phyloP scores from a whole-genome alignment of 2,329 filamentous ascomycete genomes.

The Stachybotrys chlorohalonatus region DNA sequence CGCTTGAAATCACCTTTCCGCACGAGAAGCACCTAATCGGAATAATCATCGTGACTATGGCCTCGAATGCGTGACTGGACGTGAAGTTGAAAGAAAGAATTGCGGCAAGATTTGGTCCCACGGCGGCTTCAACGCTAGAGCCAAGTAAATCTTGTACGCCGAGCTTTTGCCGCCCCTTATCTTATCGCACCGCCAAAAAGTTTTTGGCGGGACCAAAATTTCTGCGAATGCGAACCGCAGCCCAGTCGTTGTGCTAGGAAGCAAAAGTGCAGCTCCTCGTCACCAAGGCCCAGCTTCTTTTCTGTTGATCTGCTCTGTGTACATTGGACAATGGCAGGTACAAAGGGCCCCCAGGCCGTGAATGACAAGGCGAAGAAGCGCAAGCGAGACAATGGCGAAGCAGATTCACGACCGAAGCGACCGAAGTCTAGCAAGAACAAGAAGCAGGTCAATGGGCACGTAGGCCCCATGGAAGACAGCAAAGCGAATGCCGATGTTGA shows the following conservation, averaged over 20 bases:
- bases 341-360: conserved; percentile 19
- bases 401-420: conserved; percentile 30
- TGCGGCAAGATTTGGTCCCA: background rate
- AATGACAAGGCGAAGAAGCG: conserved; percentile 34
- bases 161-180: conserved; percentile 26
- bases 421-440: conserved; percentile 23
- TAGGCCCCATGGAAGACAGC: background rate
- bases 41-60: conserved; percentile 77
- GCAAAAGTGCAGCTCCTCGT: background rate
- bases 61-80: conserved; percentile 2
- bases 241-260: background rate
- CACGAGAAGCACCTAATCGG: conserved; percentile 98
- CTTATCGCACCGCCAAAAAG: conserved; percentile 30
- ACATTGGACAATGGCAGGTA: conserved; percentile 22
- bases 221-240: conserved; percentile 15
- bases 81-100: background rate
- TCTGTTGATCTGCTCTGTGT: background rate
- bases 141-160: conserved; percentile 17
- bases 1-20: conserved; percentile 67
- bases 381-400: conserved; percentile 35
- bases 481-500: background rate
- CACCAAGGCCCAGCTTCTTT: background rate
- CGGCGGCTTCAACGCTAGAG: background rate
- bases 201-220: conserved; percentile 31
- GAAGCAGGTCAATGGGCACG: conserved; percentile 14